Evolutionary conservation across 805 yeast species (phyloP).

Genomic region (Saccharomycopsis sp.): DNA sequence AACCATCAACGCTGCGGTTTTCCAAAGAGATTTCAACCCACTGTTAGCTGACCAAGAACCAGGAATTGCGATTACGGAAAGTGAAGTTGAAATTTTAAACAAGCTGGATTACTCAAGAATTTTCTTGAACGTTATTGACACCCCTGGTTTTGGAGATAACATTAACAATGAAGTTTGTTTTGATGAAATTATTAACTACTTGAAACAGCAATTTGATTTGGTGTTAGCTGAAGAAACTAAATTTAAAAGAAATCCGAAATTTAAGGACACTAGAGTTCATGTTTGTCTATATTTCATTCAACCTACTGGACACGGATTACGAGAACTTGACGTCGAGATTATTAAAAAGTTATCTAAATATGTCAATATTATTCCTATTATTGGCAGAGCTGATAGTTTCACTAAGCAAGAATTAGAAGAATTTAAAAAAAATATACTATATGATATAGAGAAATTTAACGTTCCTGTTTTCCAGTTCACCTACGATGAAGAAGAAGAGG

Average conservation of each 20-base stretch:
- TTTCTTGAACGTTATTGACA: slow-evolving; percentile 47
- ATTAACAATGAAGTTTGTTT: slow-evolving; percentile 56
- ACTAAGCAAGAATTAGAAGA: slow-evolving; percentile 49
- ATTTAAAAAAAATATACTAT: slow-evolving; percentile 53
- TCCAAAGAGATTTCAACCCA: slow-evolving; percentile 58
- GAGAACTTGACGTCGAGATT: slow-evolving; percentile 64
- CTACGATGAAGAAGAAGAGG: slow-evolving; percentile 62
- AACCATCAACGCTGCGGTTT: slow-evolving; percentile 53
- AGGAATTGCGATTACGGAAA: slow-evolving; percentile 68
- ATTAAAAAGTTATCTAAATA: slow-evolving; percentile 67
- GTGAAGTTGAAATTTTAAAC: slow-evolving; percentile 52
- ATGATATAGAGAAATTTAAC: slow-evolving; percentile 59
- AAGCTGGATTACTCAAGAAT: slow-evolving; percentile 49
- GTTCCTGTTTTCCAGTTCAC: slow-evolving; percentile 72
- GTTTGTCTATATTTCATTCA: slow-evolving; percentile 28
- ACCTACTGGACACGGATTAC: slow-evolving; percentile 63
- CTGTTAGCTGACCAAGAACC: slow-evolving; percentile 55
- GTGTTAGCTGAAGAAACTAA: slow-evolving; percentile 70
- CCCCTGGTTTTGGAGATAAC: slow-evolving; percentile 59
- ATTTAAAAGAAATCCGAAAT: slow-evolving; percentile 64
- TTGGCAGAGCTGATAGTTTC: slow-evolving; percentile 66
- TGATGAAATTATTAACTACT: slow-evolving; percentile 54
- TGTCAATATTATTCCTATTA: slow-evolving; percentile 67
- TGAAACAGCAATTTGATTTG: slow-evolving; percentile 66
- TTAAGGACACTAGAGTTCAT: slow-evolving; percentile 69